Conservation (phyloP, 495 filamentous ascomycete species). For the Talaromyces thailandensis region DNA sequence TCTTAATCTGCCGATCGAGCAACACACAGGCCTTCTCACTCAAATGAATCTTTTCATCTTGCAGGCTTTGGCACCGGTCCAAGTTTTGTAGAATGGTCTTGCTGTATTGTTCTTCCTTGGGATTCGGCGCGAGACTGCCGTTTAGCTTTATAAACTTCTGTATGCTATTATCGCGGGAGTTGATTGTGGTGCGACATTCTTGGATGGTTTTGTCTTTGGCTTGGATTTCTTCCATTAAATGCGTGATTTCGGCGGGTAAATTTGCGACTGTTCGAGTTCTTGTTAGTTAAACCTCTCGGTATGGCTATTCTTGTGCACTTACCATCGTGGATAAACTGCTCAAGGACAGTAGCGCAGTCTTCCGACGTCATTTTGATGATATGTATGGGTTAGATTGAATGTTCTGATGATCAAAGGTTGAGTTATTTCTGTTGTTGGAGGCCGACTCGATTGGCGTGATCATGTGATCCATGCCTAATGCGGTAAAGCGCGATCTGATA, state of each 20-base stretch:
- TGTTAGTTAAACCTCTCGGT: conserved; percentile 6
- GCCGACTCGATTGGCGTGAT: background rate
- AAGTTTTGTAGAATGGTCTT: conserved; percentile 64
- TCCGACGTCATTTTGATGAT: conserved; percentile 25
- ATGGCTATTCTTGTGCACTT: too few relatives aligned
- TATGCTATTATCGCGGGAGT: conserved; percentile 67
- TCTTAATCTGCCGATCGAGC: conserved; percentile 82
- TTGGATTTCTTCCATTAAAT: conserved; percentile 88
- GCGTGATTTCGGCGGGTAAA: conserved; percentile 81
- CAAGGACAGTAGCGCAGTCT: conserved; percentile 83
- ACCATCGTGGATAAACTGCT: conserved; percentile 85
- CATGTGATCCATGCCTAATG: background rate
- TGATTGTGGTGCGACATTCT: conserved; percentile 64
- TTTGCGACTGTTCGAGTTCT: conserved; percentile 56
- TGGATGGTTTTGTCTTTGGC: conserved; percentile 78
- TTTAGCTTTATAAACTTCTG: conserved; percentile 87
- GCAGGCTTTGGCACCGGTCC: conserved; percentile 59
- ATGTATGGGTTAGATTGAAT: background rate
- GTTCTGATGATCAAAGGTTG: background rate
- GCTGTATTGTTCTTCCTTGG: conserved; percentile 71
- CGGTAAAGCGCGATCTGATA: background rate
- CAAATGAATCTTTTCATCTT: conserved; percentile 80
- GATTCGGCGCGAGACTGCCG: conserved; percentile 71
- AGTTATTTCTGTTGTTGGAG: background rate
- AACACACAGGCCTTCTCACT: conserved; percentile 67